phyloP scores from a whole-genome alignment of 1,284 basidiomycete species.

The Ceratobasidium sp. region DNA sequence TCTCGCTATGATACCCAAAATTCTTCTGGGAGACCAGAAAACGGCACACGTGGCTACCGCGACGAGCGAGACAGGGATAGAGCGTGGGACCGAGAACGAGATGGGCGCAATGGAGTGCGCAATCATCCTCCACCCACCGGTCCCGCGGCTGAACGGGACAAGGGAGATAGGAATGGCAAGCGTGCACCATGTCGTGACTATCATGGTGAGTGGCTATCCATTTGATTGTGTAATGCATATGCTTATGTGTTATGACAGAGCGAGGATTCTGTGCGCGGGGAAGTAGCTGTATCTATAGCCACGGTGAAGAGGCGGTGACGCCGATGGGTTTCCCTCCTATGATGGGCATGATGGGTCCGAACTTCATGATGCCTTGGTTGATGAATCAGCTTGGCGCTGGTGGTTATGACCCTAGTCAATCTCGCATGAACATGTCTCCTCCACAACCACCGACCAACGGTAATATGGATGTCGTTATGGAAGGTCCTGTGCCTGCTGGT shows the following conservation, averaged over 20 bases:
- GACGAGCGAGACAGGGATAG: conserved; percentile 48
- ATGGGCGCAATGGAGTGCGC: conserved; percentile 49
- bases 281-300: conserved; percentile 89
- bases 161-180: conserved; percentile 28
- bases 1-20: conserved; percentile 59
- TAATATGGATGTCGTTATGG: conserved; percentile 40
- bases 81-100: conserved; percentile 49
- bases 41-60: conserved; percentile 48
- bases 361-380: conserved; percentile 41
- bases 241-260: conserved; percentile 57
- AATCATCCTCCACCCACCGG: conserved; percentile 47
- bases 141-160: conserved; percentile 42
- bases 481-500: neutral
- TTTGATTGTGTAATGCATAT: conserved; percentile 34
- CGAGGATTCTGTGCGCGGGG: conserved; percentile 91
- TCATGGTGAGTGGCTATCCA: conserved; percentile 67
- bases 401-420: conserved; percentile 77
- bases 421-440: conserved; percentile 70
- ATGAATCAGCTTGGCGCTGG: conserved; percentile 45
- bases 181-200: conserved; percentile 84
- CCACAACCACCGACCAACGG: conserved; percentile 52
- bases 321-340: conserved; percentile 51
- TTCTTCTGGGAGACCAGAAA: conserved; percentile 19
- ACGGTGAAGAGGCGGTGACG: conserved; percentile 83
- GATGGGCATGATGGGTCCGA: conserved; percentile 41